Evolutionary conservation across 495 filamentous ascomycete genomes (phyloP).

Genomic region (Hypoxylon cercidicola): DNA sequence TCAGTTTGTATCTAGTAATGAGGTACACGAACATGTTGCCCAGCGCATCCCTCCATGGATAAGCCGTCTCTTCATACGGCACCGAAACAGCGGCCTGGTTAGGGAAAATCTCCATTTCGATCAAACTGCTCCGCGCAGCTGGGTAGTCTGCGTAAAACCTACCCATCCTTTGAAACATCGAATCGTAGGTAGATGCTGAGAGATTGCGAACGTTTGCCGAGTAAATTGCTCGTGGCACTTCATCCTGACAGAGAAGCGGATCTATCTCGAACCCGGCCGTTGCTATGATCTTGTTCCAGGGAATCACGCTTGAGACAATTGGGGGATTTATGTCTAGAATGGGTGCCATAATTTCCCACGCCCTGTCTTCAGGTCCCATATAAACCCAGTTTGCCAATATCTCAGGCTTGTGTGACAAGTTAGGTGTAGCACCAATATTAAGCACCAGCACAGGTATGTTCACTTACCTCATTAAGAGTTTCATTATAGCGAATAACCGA

Average conservation of each 20-base stretch:
- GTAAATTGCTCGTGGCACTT: conserved; percentile 10
- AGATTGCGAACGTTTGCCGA: not conserved
- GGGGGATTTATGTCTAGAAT: conserved; percentile 23
- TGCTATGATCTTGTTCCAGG: conserved; percentile 6
- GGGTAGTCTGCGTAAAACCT: conserved; percentile 25
- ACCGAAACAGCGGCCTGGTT: conserved; percentile 44
- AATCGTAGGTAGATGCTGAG: not conserved
- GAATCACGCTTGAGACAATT: not conserved
- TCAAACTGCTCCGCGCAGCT: conserved; percentile 10
- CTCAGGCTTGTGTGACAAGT: conserved; percentile 8
- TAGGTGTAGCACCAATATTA: not conserved
- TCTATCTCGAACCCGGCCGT: not conserved
- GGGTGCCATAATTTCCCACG: conserved; percentile 14
- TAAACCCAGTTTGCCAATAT: conserved; percentile 29
- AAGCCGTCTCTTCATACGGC: conserved; percentile 42
- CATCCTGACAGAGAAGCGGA: not conserved
- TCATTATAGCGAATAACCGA: too few species aligned
- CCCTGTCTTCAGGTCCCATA: conserved; percentile 30
- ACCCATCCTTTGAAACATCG: conserved; percentile 29
- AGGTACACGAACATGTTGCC: conserved; percentile 42
- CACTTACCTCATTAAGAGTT: too few species aligned
- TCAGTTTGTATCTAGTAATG: too few species aligned
- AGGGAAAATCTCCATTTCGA: conserved; percentile 44
- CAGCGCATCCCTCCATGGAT: conserved; percentile 44
- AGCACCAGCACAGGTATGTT: too few species aligned